Base-by-base conservation (phyloP, 805 yeast species). In the Clavispora phyllophila region DNA sequence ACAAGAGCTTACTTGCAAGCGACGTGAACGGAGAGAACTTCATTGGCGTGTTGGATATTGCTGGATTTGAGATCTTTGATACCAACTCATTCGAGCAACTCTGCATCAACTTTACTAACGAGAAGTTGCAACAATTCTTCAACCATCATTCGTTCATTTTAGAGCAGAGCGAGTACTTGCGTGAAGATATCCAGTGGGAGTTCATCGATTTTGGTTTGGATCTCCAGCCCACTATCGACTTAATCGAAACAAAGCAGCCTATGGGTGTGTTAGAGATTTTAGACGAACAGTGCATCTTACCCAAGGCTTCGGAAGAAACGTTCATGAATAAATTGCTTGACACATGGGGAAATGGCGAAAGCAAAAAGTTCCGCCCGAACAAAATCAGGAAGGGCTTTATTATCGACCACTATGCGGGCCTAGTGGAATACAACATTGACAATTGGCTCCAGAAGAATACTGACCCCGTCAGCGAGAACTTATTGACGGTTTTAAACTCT, bases 211-310 rank as follows among this genome's bases (percentile, higher is more conserved):
- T 89, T 65, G 99, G 99, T 13, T 85, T 83, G 47, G 97, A 93
- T 61, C 70, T 93, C 43, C 96, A 91, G 59, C 95, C 95, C 20
- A 91, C 99, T 0, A 93, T 93, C 39, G 95, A 90, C 54, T 70
- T 93, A 43, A 90, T 93, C 41, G 99, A 93, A 64, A 76, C 82
- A 60, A 66, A 53, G 56, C 70, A 75, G 47, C 82, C 90, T 36
- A 76, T 88, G 63, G 96, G 97, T 40, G 75, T 93, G 13, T 78
- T 93, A 43, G 84, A 96, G 10, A 74, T 90, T 19, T 70, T 93
- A 37, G 95, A 93, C 59, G 99, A 93, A 62, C 98, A 93, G 59
- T 91, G 97, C 49, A 85, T 93, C 22, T 84, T 93, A 61, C 98
- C 98, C 12, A 87, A 84, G 53, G 86, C 96, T 0, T 77, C 87